phyloP scores from a whole-genome alignment of 2,329 filamentous ascomycete species.

The Sclerotinia subarctica region DNA sequence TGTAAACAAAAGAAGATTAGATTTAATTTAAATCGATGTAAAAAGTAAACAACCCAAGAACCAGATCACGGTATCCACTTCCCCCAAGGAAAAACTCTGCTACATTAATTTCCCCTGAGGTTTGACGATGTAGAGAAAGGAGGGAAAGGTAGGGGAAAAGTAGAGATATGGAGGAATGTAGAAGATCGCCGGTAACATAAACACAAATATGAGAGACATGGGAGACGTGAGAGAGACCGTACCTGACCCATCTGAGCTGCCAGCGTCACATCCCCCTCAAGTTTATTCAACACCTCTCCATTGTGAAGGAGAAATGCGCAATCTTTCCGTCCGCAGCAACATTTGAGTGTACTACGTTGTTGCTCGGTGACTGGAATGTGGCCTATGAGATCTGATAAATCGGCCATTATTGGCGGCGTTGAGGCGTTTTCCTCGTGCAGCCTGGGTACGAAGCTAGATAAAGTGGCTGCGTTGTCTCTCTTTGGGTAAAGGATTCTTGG shows the following conservation, averaged over 20 bases:
- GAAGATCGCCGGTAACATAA: constrained; percentile 22
- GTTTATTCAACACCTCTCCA: constrained; percentile 68
- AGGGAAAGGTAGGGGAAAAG: background rate
- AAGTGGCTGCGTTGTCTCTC: constrained; percentile 8
- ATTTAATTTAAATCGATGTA: constrained; percentile 16
- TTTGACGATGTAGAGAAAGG: background rate
- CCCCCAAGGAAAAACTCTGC: constrained; percentile 8
- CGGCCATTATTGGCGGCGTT: background rate
- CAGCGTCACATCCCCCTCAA: constrained; percentile 83
- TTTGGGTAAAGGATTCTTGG: background rate
- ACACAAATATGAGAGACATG: constrained; percentile 24
- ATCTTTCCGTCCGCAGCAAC: constrained; percentile 81
- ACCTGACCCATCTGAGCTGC: constrained; percentile 92
- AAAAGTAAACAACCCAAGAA: constrained; percentile 6
- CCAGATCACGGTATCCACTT: constrained; percentile 10
- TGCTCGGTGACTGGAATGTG: constrained; percentile 30
- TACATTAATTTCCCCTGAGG: constrained; percentile 15
- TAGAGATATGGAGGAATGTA: constrained; percentile 12
- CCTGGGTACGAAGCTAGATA: background rate
- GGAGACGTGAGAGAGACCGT: constrained; percentile 45
- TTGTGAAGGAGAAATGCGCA: constrained; percentile 83
- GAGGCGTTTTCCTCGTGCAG: constrained; percentile 8
- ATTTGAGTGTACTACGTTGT: constrained; percentile 42
- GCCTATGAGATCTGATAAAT: constrained; percentile 20
- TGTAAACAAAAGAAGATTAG: constrained; percentile 14